These are phyloP conservation scores for Coemansia sp. DNA, from an alignment of 192 early-diverging fungal genomes.

Conservation along the genomic window DNA sequence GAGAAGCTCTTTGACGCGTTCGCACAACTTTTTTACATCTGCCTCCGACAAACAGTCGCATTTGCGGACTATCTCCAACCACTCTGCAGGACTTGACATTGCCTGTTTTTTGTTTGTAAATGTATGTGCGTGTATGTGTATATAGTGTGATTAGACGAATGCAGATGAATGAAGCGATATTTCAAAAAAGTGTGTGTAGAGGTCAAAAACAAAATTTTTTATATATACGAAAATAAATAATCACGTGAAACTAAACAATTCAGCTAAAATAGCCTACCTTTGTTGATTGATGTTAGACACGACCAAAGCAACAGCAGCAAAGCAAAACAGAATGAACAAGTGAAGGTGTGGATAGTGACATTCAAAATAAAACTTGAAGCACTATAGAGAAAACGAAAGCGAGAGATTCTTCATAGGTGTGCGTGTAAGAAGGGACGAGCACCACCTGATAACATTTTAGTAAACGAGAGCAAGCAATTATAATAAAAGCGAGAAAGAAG, in stretches of 20 bases:
- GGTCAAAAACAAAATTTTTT: background rate
- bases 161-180: background rate
- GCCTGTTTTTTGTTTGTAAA: background rate
- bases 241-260: no score
- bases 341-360: no score
- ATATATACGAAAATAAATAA: background rate
- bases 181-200: background rate
- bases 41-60: constrained; percentile 92
- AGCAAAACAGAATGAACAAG: no score
- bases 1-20: constrained; percentile 95
- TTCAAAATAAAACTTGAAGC: no score
- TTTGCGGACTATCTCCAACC: constrained; percentile 87
- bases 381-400: no score
- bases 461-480: no score
- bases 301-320: no score
- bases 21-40: constrained; percentile 97
- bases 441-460: no score
- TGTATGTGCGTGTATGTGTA: background rate
- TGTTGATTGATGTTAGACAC: no score
- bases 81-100: constrained; percentile 85
- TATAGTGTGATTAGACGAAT: background rate
- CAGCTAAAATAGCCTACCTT: no score
- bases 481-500: constrained; percentile 8
- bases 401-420: no score
- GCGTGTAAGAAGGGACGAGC: no score